phyloP scores from a whole-genome alignment of 345 rosid genomes.

The Anastatica hierochuntica region DNA sequence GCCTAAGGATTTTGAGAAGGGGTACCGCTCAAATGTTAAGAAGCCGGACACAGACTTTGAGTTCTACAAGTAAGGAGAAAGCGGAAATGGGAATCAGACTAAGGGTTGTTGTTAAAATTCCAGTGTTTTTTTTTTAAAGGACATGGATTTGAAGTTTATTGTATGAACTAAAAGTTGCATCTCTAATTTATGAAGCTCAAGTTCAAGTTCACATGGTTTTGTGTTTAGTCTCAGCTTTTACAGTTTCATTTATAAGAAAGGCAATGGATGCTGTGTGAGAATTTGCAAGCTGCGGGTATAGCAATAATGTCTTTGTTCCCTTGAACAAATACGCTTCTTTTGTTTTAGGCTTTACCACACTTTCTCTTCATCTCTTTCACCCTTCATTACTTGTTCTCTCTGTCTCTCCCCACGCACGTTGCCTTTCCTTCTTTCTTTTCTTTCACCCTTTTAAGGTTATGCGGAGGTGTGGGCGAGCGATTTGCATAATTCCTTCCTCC shows the following conservation, averaged over 20 bases:
- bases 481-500: too few species aligned
- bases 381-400: too few species aligned
- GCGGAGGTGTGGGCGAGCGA: too few species aligned
- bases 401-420: too few species aligned
- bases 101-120: conserved; percentile 9
- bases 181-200: conserved; percentile 5
- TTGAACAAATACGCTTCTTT: too few species aligned
- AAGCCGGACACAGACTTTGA: conserved; percentile 98
- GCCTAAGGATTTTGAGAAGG: conserved; percentile 99
- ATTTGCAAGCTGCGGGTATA: neutral
- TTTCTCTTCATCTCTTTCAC: too few species aligned
- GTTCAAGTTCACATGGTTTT: neutral
- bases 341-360: too few species aligned
- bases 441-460: too few species aligned
- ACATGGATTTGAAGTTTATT: conserved; percentile 17
- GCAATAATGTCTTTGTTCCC: too few species aligned
- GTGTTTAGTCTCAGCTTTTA: conserved; percentile 12
- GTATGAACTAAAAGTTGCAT: conserved; percentile 20
- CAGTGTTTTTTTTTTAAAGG: conserved; percentile 6
- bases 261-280: neutral
- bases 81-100: conserved; percentile 5
- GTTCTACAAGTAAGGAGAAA: conserved; percentile 64
- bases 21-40: conserved; percentile 92
- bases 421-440: too few species aligned
- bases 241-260: conserved; percentile 1